phyloP scores from a whole-genome alignment of 371 early-diverging fungal genomes.

The Mucor circinelloides region DNA sequence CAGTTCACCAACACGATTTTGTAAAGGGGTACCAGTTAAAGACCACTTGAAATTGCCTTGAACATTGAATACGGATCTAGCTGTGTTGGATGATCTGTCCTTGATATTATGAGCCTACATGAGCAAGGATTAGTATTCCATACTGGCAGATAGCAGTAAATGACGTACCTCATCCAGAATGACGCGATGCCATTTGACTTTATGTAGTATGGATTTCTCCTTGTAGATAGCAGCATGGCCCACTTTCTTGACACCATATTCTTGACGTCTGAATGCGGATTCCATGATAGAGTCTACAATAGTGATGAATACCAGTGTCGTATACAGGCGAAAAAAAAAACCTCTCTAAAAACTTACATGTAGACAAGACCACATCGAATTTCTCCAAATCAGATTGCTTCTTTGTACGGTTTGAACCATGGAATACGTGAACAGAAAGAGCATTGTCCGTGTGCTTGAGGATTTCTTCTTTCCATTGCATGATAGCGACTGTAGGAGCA shows the following conservation, averaged over 20 bases:
- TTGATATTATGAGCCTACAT: conserved; percentile 91
- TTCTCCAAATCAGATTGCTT: conserved; percentile 49
- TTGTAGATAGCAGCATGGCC: conserved; percentile 54
- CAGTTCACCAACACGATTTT: conserved; percentile 97
- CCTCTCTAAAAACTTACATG: conserved; percentile 55
- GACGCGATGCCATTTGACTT: conserved; percentile 83
- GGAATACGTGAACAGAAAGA: conserved; percentile 70
- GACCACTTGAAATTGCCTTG: conserved; percentile 81
- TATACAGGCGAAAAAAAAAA: no score
- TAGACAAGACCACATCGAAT: conserved; percentile 86
- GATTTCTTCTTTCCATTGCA: conserved; percentile 91
- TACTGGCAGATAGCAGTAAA: not conserved
- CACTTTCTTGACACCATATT: conserved; percentile 63
- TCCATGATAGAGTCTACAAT: conserved; percentile 77
- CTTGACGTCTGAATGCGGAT: conserved; percentile 72
- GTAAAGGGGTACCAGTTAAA: conserved; percentile 96
- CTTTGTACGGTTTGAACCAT: conserved; percentile 69
- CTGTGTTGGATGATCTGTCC: conserved; percentile 90
- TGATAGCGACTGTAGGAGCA: conserved; percentile 88
- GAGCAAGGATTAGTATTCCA: not conserved
- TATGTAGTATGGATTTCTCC: conserved; percentile 73
- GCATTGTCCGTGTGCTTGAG: conserved; percentile 66
- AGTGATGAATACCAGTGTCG: not conserved
- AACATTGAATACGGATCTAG: conserved; percentile 85
- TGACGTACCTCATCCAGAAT: conserved; percentile 79